Evolutionary conservation across 1,284 basidiomycete species (phyloP).

Genomic region (Erythrobasidium hasegawianum): DNA sequence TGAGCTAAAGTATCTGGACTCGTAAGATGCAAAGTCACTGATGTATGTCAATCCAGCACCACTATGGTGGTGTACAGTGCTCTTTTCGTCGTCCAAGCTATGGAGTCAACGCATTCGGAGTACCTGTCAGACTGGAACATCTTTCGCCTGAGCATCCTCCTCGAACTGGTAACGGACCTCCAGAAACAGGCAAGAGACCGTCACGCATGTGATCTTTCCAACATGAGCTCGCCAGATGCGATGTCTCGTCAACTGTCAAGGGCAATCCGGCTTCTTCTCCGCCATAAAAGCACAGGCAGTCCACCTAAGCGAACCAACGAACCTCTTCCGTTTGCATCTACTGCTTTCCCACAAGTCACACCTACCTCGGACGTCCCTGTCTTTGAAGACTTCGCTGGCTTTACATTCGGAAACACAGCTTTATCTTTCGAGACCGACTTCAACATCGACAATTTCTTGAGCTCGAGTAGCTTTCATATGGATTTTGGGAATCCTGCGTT

Average conservation of each 20-base stretch:
- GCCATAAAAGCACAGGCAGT: not conserved
- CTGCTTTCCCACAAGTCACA: not conserved
- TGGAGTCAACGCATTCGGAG: not conserved
- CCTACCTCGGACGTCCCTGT: not conserved
- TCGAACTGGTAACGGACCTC: not conserved
- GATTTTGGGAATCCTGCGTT: too few species aligned
- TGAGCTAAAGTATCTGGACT: too few species aligned
- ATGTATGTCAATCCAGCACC: too few species aligned
- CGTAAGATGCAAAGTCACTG: too few species aligned
- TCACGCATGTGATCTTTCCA: not conserved
- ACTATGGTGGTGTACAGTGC: not conserved
- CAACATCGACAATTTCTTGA: not conserved
- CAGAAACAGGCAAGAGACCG: not conserved
- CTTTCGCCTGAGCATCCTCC: slow-evolving; percentile 2
- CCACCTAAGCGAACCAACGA: not conserved
- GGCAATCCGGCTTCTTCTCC: not conserved
- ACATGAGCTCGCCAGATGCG: not conserved
- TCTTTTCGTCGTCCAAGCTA: not conserved
- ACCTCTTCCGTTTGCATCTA: not conserved
- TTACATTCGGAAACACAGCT: not conserved
- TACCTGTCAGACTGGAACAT: slow-evolving; percentile 4
- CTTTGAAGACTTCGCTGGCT: slow-evolving; percentile 1
- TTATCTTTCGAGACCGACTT: not conserved
- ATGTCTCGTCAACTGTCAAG: slow-evolving; percentile 1
- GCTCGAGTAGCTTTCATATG: not conserved